Percentiles rank a stretch among this genome's conserved stretches.
These are phyloP conservation scores for Mastigamoeba balamuthi DNA, from an alignment of 78 protist species.

Conservation along the genomic window DNA sequence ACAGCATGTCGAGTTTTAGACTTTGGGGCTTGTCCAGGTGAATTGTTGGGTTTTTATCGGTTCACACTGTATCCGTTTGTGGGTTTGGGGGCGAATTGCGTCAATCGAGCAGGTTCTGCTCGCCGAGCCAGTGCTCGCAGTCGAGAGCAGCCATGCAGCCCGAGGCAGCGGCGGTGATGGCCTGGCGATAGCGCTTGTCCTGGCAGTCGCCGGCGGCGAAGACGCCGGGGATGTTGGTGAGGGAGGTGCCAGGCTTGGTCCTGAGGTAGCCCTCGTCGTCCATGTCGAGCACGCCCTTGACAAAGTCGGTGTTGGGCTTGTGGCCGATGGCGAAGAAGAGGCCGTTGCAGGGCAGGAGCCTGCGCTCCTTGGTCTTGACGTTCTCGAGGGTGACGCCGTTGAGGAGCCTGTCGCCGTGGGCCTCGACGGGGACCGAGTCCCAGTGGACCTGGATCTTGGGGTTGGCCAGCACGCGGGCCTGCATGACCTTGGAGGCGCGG, in stretches of 20 bases:
- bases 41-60: too few species aligned
- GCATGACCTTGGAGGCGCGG: slow-evolving; percentile 79
- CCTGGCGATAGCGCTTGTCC: slow-evolving; percentile 80
- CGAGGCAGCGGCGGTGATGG: slow-evolving; percentile 82
- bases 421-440: slow-evolving; percentile 37
- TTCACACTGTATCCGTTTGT: too few species aligned
- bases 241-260: slow-evolving; percentile 27
- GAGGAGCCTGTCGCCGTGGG: slow-evolving; percentile 31
- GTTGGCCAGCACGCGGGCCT: slow-evolving; percentile 23
- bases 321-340: slow-evolving; percentile 85
- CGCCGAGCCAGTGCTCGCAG: slow-evolving; percentile 62
- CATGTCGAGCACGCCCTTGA: slow-evolving; percentile 35
- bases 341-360: slow-evolving; percentile 19
- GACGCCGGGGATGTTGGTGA: slow-evolving; percentile 72
- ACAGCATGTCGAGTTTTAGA: too few species aligned
- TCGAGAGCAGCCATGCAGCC: slow-evolving; percentile 91
- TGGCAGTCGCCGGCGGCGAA: slow-evolving; percentile 80
- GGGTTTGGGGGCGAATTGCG: too few species aligned
- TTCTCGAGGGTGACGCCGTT: slow-evolving; percentile 2
- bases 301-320: slow-evolving; percentile 66
- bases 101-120: too few species aligned
- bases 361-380: not conserved
- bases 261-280: slow-evolving; percentile 68
- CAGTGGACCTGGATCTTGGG: slow-evolving; percentile 52
- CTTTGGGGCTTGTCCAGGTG: too few species aligned